Percentiles rank a stretch among this genome's conserved stretches.
Evolutionary conservation across 2,329 filamentous ascomycete species (phyloP).

Genomic region (Dothidotthia symphoricarpi): DNA sequence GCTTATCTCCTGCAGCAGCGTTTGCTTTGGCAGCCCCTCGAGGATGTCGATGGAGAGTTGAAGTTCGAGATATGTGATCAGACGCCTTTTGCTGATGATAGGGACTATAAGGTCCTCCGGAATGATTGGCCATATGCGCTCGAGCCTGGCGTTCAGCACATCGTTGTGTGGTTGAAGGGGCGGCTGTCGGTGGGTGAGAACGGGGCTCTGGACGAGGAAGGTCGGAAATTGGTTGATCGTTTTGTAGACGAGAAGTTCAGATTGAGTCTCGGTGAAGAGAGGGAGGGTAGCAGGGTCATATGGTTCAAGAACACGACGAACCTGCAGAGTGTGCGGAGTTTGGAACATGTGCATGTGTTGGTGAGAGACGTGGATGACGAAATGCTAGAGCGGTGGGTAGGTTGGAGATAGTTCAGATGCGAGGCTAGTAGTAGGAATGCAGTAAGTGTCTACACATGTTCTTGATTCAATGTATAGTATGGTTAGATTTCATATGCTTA

Average conservation of each 20-base stretch:
- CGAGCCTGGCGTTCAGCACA: conserved; percentile 53
- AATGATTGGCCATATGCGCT: conserved; percentile 67
- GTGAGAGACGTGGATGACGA: conserved; percentile 66
- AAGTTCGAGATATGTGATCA: conserved; percentile 47
- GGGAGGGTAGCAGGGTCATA: conserved; percentile 50
- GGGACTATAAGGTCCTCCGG: conserved; percentile 57
- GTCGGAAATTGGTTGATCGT: conserved; percentile 26
- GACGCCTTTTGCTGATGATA: conserved; percentile 54
- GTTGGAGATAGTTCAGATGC: no score
- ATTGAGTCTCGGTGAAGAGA: conserved; percentile 36
- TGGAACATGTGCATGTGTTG: conserved; percentile 76
- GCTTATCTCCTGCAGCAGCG: conserved; percentile 57
- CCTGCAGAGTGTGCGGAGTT: conserved; percentile 60
- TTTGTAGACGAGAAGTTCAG: conserved; percentile 50
- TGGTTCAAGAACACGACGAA: conserved; percentile 67
- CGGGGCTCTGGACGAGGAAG: conserved; percentile 33
- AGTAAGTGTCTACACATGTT: not conserved
- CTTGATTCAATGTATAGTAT: no score
- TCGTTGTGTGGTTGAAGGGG: conserved; percentile 55
- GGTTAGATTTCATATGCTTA: no score
- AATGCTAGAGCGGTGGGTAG: conserved; percentile 19
- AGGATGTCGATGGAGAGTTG: conserved; percentile 12
- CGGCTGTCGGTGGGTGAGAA: conserved; percentile 31
- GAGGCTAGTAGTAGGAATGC: no score
- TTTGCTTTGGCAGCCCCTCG: conserved; percentile 50